Base-by-base conservation (phyloP, 352 stramenopile species). In the Phytophthora pini region DNA sequence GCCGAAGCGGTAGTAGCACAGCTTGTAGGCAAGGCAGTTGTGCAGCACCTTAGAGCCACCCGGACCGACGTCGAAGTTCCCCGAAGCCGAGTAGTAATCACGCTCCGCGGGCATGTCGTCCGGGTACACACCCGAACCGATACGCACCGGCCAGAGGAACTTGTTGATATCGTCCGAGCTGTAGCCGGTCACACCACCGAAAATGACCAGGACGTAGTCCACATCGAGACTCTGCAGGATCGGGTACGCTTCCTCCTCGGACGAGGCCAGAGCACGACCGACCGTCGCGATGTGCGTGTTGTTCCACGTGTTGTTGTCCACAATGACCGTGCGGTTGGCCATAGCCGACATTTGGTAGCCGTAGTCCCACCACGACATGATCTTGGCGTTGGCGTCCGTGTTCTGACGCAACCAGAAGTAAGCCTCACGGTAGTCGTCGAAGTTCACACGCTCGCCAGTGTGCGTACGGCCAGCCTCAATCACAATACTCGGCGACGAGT, bases 371-470 rank as follows among this genome's bases (percentile, higher is more conserved):
- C 91, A 97, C 52, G 85, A 80, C 76, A 97, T 80, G 55, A 97
- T 90, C 75, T 93, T 94, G 38, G 84, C 82, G 60, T 97, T 78
- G 34, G 82, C 88, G 27, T 88, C 75, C 32, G 92, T 98, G 77
- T 98, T 98, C 73, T 97, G 86, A 13, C 88, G 74, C 58, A 96
- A 65, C 88, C 88, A 96, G 63, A 90, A 96, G 75, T 95, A 96
- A 10, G 95, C 95, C 74, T 99, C 97, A 44, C 97, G 92, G 82
- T 99, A 99, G 77, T 99, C 97, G 72, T 99, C 97, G 40, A 97
- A 96, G 60, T 97, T 94, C 32, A 97, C 80, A 43, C 88, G 84
- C 65, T 86, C 74, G 26, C 93, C 93, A 34, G 87, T 76, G 5
- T 78, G 72, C 31, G 74, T 88, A 41, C 84, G 82, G 10, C 83